Conservation (phyloP, 192 early-diverging fungal species). For the Backusella morwellensis region DNA sequence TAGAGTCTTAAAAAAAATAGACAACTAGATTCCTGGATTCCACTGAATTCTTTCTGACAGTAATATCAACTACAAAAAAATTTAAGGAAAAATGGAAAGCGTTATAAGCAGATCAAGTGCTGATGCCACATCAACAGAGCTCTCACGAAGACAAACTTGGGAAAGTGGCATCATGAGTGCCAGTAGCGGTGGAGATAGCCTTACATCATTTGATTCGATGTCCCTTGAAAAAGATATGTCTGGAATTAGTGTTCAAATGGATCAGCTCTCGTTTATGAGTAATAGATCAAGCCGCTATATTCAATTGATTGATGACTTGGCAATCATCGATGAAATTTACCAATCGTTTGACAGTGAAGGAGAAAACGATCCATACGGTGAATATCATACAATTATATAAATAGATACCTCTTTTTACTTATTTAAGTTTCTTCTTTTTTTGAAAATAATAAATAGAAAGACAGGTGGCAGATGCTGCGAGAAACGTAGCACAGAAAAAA, state of each 20-base stretch:
- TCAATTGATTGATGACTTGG: constrained; percentile 4
- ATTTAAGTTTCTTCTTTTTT: neutral
- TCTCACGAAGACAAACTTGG: neutral
- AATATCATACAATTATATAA: neutral
- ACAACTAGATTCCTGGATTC: neutral
- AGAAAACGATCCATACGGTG: neutral
- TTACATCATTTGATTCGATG: neutral
- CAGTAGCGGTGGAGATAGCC: neutral
- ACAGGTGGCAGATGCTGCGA: constrained; percentile 10
- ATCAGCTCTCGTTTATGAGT: neutral
- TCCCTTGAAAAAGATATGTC: neutral
- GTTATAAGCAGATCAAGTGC: neutral
- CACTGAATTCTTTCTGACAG: neutral
- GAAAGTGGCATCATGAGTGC: neutral
- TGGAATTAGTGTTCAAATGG: neutral
- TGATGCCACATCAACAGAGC: neutral
- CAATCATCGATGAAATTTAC: constrained; percentile 10
- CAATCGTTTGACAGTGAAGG: neutral
- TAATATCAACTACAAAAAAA: neutral
- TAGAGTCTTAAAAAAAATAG: neutral
- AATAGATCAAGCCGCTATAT: neutral
- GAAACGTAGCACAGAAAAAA: constrained; percentile 9
- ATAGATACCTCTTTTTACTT: neutral
- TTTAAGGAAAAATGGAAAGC: neutral
- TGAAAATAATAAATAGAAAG: neutral